These are phyloP conservation scores for Colletotrichum nymphaeae DNA, from an alignment of 2,329 filamentous ascomycete species.

Conservation along the genomic window DNA sequence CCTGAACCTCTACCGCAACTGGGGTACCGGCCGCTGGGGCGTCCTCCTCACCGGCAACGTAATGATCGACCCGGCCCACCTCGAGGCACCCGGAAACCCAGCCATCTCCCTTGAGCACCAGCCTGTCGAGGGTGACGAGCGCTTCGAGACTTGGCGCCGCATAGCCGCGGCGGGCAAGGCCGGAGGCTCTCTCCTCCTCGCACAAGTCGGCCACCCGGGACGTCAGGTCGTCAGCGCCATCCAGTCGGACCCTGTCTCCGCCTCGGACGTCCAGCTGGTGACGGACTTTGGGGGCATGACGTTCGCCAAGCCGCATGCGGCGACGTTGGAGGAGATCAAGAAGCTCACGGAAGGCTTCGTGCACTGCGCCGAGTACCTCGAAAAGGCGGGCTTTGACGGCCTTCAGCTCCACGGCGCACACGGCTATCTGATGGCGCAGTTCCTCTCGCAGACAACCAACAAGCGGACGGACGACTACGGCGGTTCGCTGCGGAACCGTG, in stretches of 20 bases:
- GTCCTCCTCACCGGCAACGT: constrained; percentile 72
- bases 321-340: constrained; percentile 64
- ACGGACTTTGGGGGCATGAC: constrained; percentile 37
- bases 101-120: constrained; percentile 66
- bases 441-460: constrained; percentile 60
- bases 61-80: constrained; percentile 70
- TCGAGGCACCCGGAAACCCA: constrained; percentile 66
- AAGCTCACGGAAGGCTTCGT: constrained; percentile 68
- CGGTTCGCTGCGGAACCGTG: constrained; percentile 53
- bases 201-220: constrained; percentile 72
- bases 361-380: constrained; percentile 69
- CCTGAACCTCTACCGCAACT: constrained; percentile 65
- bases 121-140: constrained; percentile 64
- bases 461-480: constrained; percentile 62
- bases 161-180: constrained; percentile 56
- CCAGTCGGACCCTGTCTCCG: constrained; percentile 51
- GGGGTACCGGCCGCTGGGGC: constrained; percentile 56
- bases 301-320: constrained; percentile 62
- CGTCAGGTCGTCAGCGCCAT: constrained; percentile 57
- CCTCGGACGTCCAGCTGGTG: constrained; percentile 50
- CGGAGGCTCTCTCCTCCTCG: constrained; percentile 62
- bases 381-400: constrained; percentile 70
- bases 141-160: constrained; percentile 71
- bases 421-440: constrained; percentile 65
- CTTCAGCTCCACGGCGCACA: constrained; percentile 64